Percentiles rank a stretch among this genome's conserved stretches.
Conservation (phyloP, 208 protist species). For the Trypanosomatidae sp. region DNA sequence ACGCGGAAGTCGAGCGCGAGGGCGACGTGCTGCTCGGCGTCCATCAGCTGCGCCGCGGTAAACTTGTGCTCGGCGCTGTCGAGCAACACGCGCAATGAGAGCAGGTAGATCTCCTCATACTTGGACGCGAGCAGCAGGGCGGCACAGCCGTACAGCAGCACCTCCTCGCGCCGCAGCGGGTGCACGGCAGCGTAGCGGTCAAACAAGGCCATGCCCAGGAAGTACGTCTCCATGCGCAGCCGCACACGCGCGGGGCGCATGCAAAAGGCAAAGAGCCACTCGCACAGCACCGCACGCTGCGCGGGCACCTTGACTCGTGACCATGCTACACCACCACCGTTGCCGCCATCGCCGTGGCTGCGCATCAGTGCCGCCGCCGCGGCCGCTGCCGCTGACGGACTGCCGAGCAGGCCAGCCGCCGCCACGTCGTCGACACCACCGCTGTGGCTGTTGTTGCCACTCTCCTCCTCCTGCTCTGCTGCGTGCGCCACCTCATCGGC, state of each 20-base stretch:
- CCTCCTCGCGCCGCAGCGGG: slow-evolving; percentile 20
- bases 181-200: slow-evolving; percentile 71
- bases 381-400: no score
- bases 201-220: slow-evolving; percentile 51
- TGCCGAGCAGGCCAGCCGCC: no score
- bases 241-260: slow-evolving; percentile 9
- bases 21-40: slow-evolving; percentile 32
- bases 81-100: slow-evolving; percentile 81
- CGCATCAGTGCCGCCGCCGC: not conserved
- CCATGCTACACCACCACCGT: not conserved
- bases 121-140: slow-evolving; percentile 95
- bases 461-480: slow-evolving; percentile 6
- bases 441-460: no score
- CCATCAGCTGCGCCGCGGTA: slow-evolving; percentile 27
- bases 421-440: no score
- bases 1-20: slow-evolving; percentile 25
- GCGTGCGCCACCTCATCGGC: slow-evolving; percentile 24
- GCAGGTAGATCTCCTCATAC: slow-evolving; percentile 95
- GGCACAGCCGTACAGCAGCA: slow-evolving; percentile 68
- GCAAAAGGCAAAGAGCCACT: slow-evolving; percentile 23
- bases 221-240: slow-evolving; percentile 59
- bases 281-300: slow-evolving; percentile 18
- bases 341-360: slow-evolving; percentile 2
- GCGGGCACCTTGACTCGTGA: slow-evolving; percentile 1
- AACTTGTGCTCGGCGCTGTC: slow-evolving; percentile 89